Percentiles rank a stretch among this genome's conserved stretches.
Conservation (phyloP, 2,329 filamentous ascomycete species). For the Zymoseptoria tritici region DNA sequence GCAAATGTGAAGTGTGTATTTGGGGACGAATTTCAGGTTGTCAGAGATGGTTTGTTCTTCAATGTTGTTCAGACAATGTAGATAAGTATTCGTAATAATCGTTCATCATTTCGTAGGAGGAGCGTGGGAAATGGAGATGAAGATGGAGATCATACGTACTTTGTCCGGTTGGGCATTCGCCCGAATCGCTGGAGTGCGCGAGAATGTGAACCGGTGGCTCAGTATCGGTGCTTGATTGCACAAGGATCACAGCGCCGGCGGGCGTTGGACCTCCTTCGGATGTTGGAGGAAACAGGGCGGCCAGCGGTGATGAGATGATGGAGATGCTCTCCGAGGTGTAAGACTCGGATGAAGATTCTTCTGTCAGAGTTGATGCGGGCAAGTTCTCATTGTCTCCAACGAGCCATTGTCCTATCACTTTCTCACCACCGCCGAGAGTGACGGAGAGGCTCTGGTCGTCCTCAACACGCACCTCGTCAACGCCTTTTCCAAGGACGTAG, state of each 20-base stretch:
- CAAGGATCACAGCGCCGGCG: conserved; percentile 63
- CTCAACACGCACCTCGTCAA: conserved; percentile 36
- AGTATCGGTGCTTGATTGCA: conserved; percentile 40
- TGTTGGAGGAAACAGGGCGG: conserved; percentile 59
- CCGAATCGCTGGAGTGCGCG: conserved; percentile 81
- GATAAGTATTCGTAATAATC: conserved; percentile 87
- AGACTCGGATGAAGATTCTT: neutral
- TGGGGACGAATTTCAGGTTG: conserved; percentile 61
- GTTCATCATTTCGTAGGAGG: conserved; percentile 67
- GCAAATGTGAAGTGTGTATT: conserved; percentile 6
- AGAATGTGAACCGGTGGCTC: conserved; percentile 54
- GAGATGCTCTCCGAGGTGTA: conserved; percentile 41
- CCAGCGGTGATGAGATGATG: conserved; percentile 60
- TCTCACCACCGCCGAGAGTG: conserved; percentile 24
- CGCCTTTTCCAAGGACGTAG: conserved; percentile 73
- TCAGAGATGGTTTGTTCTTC: conserved; percentile 81
- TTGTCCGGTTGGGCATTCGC: conserved; percentile 82
- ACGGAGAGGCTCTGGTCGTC: conserved; percentile 15
- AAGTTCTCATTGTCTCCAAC: conserved; percentile 22
- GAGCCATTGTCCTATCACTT: conserved; percentile 26
- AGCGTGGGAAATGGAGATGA: neutral
- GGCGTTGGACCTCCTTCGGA: conserved; percentile 70
- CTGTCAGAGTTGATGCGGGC: conserved; percentile 3
- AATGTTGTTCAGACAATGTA: conserved; percentile 98
- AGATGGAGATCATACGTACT: conserved; percentile 57